Evolutionary conservation across 768 basidiomycete species (phyloP).

Genomic region (Hortiboletus campestris): DNA sequence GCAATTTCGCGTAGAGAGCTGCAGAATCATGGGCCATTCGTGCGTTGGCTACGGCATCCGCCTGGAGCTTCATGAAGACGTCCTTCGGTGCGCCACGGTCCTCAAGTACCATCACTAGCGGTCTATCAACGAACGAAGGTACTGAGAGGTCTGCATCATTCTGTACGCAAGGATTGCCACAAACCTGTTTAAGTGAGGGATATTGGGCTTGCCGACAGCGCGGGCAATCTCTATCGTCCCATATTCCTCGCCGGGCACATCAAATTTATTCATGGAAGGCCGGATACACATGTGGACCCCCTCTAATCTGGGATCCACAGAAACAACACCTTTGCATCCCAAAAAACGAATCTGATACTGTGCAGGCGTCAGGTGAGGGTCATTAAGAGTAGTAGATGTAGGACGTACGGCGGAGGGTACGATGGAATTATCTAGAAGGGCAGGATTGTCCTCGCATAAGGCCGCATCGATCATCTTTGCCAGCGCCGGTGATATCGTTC

Average conservation of each 20-base stretch:
- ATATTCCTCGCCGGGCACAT: slow-evolving; percentile 42
- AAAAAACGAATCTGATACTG: slow-evolving; percentile 81
- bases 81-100: slow-evolving; percentile 62
- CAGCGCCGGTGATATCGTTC: slow-evolving; percentile 67
- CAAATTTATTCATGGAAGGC: slow-evolving; percentile 75
- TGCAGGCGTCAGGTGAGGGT: neutral
- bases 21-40: slow-evolving; percentile 61
- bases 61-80: slow-evolving; percentile 62
- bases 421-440: slow-evolving; percentile 34
- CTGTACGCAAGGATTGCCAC: slow-evolving; percentile 32
- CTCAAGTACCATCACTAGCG: slow-evolving; percentile 77
- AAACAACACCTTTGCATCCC: slow-evolving; percentile 81
- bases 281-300: slow-evolving; percentile 72
- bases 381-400: neutral
- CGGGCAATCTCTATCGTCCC: slow-evolving; percentile 75
- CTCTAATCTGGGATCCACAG: slow-evolving; percentile 51
- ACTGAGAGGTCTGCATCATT: neutral
- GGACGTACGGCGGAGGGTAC: slow-evolving; percentile 61
- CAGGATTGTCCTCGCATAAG: slow-evolving; percentile 44
- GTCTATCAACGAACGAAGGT: slow-evolving; percentile 37
- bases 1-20: slow-evolving; percentile 43
- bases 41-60: slow-evolving; percentile 53
- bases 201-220: slow-evolving; percentile 57
- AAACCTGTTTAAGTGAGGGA: slow-evolving; percentile 72
- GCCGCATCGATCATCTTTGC: slow-evolving; percentile 57